Evolutionary conservation across 495 filamentous ascomycete species (phyloP).

Genomic region (Cryomyces antarcticus): DNA sequence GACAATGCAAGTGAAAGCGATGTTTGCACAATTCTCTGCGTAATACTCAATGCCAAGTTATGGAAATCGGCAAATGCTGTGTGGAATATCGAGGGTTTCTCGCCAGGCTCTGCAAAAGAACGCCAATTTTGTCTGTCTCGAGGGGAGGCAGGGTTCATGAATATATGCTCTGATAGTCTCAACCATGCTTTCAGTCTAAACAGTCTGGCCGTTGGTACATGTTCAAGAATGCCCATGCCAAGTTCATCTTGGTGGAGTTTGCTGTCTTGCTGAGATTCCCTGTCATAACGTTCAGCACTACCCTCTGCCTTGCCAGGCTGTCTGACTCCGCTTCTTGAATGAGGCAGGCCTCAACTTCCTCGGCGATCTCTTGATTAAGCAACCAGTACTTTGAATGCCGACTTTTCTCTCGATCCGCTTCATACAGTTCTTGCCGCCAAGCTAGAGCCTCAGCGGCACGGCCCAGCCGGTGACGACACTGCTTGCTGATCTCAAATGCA

Average conservation of each 20-base stretch:
- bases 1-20: conserved; percentile 45
- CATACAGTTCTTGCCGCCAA: conserved; percentile 32
- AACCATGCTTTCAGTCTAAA: conserved; percentile 42
- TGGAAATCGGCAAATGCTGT: conserved; percentile 58
- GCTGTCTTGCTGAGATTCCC: background rate
- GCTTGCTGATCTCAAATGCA: conserved; percentile 49
- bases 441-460: conserved; percentile 40
- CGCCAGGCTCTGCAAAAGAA: conserved; percentile 23
- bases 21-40: conserved; percentile 45
- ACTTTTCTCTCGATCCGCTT: conserved; percentile 30
- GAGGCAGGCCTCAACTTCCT: conserved; percentile 16
- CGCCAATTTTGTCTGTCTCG: conserved; percentile 45
- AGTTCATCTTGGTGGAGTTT: background rate
- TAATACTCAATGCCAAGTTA: conserved; percentile 42
- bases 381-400: conserved; percentile 37
- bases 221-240: conserved; percentile 3
- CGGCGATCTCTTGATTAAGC: conserved; percentile 26
- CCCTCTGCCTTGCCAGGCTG: background rate
- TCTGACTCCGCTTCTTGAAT: background rate
- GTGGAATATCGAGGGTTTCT: conserved; percentile 41
- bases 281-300: background rate
- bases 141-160: conserved; percentile 51
- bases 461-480: conserved; percentile 46
- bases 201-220: conserved; percentile 31
- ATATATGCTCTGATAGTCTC: conserved; percentile 39